Evolutionary conservation across 306 rosid species (phyloP).

Genomic region (Geum urbanum): DNA sequence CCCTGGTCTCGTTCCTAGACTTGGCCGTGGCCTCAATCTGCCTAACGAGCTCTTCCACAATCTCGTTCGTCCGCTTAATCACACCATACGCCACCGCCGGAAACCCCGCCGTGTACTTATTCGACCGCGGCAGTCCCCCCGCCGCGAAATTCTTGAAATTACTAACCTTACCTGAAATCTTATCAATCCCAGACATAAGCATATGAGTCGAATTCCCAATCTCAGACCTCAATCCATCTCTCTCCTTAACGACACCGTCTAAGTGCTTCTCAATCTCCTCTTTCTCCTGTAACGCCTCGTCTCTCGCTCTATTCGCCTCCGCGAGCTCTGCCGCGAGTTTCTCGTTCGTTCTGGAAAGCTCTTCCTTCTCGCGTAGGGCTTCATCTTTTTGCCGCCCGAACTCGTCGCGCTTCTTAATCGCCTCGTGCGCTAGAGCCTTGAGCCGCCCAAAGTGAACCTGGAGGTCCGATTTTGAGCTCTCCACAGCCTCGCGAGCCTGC

Average conservation of each 20-base stretch:
- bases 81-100: constrained; percentile 78
- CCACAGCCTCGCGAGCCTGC: constrained; percentile 55
- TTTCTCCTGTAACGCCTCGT: constrained; percentile 41
- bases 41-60: constrained; percentile 76
- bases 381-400: constrained; percentile 67
- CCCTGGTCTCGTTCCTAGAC: constrained; percentile 80
- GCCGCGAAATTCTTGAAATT: constrained; percentile 52
- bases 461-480: constrained; percentile 66
- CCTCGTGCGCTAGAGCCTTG: constrained; percentile 77
- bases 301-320: constrained; percentile 39
- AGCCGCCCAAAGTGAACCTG: constrained; percentile 63
- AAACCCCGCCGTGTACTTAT: constrained; percentile 70
- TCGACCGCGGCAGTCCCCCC: constrained; percentile 65
- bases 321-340: constrained; percentile 46
- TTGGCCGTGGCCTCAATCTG: constrained; percentile 64
- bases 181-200: constrained; percentile 85
- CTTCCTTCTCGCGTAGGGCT: constrained; percentile 73
- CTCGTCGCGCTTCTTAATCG: constrained; percentile 81
- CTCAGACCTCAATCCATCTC: constrained; percentile 60
- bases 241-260: constrained; percentile 64
- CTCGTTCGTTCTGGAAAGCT: constrained; percentile 39
- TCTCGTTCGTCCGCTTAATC: constrained; percentile 85
- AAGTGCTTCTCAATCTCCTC: constrained; percentile 53
- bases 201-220: constrained; percentile 88
- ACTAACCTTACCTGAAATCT: constrained; percentile 74